Base-by-base conservation (phyloP, 805 yeast genomes). In the Suhomyces pyralidae region DNA sequence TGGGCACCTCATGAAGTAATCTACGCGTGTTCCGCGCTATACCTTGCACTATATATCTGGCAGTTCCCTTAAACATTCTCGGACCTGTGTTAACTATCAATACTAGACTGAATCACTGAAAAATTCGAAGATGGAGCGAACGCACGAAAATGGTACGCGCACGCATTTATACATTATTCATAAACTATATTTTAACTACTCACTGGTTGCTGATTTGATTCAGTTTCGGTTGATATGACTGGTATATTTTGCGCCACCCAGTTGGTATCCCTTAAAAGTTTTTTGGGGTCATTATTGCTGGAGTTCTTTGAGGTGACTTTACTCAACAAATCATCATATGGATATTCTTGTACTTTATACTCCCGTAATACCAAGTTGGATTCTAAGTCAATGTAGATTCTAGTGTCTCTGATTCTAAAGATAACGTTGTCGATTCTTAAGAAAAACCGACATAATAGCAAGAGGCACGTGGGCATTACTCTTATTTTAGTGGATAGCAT, bases 391-490 rank as follows among this genome's bases (percentile, higher is more conserved):
- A 94, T 78, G 68, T 80, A 93, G 0, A 92, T 71, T 52, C 99
- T 76, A 0, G 96, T 88, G 63, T 94, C 99, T 56, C 90, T 76
- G 5, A 94, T 81, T 57, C 96, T 74, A 62, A 93, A 82, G 20
- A 91, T 71, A 5, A 94, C 99, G 58, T 89, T 86, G 70, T 94
- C 99, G 6, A 94, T 96, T 46, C 98, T 78, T 54, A 94, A 68
- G 65, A 90, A 93, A 59, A 93, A 81, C 45, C 98, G 78, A 48
- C 85, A 82, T 45, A 94, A 73, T 32, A 93, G 60, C 38, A 94
- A 71, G 58, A 94, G 65, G 55, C 97, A 81, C 49, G 85, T 81
- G 6, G 84, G 84, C 97, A 94, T 94, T 3, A 91, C 97, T 56
- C 99, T 74, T 19, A 94, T 81, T 67, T 92, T 92, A 34, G 85